Percentiles rank a stretch among this genome's conserved stretches.
phyloP scores from a whole-genome alignment of 2,329 filamentous ascomycete genomes.

The Graphilbum sp. region DNA sequence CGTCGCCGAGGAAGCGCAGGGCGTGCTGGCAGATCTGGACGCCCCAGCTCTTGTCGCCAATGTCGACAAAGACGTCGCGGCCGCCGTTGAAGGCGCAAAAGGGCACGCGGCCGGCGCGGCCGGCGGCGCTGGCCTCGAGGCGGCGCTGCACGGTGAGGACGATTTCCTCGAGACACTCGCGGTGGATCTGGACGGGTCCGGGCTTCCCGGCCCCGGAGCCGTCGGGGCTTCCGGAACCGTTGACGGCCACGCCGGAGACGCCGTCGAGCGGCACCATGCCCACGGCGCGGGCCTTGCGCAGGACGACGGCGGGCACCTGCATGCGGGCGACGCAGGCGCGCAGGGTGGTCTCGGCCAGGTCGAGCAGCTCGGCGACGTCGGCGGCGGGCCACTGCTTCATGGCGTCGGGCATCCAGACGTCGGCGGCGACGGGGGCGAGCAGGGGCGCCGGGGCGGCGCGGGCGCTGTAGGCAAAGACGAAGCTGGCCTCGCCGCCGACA shows the following conservation, averaged over 20 bases:
- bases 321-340: slow-evolving; percentile 67
- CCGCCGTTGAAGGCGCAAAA: slow-evolving; percentile 98
- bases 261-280: slow-evolving; percentile 46
- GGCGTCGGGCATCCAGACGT: slow-evolving; percentile 59
- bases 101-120: slow-evolving; percentile 42
- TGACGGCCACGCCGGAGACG: slow-evolving; percentile 37
- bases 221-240: slow-evolving; percentile 17
- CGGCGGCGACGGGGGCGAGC: slow-evolving; percentile 48
- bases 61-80: slow-evolving; percentile 95
- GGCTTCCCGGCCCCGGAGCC: too few relatives aligned
- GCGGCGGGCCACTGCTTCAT: slow-evolving; percentile 63
- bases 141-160: slow-evolving; percentile 89
- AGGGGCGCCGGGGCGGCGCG: slow-evolving; percentile 48
- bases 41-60: slow-evolving; percentile 95
- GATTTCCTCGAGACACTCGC: slow-evolving; percentile 88
- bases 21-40: slow-evolving; percentile 66
- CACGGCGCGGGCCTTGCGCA: slow-evolving; percentile 79
- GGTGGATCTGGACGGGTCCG: slow-evolving; percentile 47
- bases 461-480: slow-evolving; percentile 67
- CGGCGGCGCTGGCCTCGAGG: slow-evolving; percentile 63
- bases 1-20: slow-evolving; percentile 16
- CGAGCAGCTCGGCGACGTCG: slow-evolving; percentile 66
- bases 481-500: slow-evolving; percentile 93
- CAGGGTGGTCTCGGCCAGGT: slow-evolving; percentile 74
- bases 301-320: slow-evolving; percentile 59